Percentiles rank a stretch among this genome's conserved stretches.
Conservation (phyloP, 352 stramenopile genomes). For the Phytophthora pinifolia region DNA sequence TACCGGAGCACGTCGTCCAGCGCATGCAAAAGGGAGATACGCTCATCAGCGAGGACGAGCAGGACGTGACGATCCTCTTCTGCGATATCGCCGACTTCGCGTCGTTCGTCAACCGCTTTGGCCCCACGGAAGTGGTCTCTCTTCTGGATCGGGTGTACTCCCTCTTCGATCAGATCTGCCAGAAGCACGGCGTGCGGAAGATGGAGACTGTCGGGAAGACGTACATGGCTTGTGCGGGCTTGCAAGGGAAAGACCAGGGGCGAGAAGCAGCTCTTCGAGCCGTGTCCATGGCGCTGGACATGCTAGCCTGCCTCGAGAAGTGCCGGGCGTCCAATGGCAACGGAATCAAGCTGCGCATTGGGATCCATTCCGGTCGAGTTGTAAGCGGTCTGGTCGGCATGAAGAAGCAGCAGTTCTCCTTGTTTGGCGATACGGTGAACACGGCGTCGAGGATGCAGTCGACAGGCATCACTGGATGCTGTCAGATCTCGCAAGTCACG, state of each 20-base stretch:
- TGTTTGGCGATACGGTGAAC: constrained; percentile 95
- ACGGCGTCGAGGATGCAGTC: constrained; percentile 90
- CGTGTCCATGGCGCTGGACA: constrained; percentile 78
- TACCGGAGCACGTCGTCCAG: constrained; percentile 81
- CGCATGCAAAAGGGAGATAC: constrained; percentile 85
- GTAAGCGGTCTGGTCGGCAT: constrained; percentile 89
- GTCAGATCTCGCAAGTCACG: constrained; percentile 82
- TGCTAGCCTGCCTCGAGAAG: constrained; percentile 67
- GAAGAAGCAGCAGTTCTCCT: constrained; percentile 92
- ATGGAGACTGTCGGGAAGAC: constrained; percentile 94
- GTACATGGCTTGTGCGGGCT: constrained; percentile 87
- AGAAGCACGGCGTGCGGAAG: constrained; percentile 91
- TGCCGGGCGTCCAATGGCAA: constrained; percentile 78
- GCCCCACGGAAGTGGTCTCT: constrained; percentile 73
- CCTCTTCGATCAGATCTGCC: constrained; percentile 90
- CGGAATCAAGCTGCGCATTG: constrained; percentile 89
- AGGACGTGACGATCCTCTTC: constrained; percentile 88
- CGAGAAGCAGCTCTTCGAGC: constrained; percentile 74
- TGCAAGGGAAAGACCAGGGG: constrained; percentile 81
- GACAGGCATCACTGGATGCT: constrained; percentile 73
- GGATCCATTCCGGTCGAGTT: constrained; percentile 89
- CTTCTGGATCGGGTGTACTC: constrained; percentile 92
- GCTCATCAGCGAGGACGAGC: constrained; percentile 84
- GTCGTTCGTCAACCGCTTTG: constrained; percentile 78
- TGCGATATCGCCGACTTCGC: constrained; percentile 85